These are phyloP conservation scores for Colletotrichum orbiculare DNA, from an alignment of 2,329 filamentous ascomycete species.

Conservation along the genomic window DNA sequence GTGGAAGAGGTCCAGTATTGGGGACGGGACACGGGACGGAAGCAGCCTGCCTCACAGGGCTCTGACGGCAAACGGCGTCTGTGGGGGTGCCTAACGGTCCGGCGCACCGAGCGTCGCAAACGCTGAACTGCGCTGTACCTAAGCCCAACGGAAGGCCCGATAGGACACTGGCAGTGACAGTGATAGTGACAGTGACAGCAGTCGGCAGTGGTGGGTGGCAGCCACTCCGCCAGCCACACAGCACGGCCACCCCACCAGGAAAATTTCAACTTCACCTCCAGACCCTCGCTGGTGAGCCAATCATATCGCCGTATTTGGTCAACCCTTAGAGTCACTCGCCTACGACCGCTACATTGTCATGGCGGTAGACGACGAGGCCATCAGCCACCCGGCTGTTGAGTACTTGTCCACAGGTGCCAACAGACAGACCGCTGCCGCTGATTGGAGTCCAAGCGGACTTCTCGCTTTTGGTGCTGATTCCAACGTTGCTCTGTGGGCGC, in stretches of 20 bases:
- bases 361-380: slow-evolving; percentile 38
- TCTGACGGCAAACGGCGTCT: slow-evolving; percentile 9
- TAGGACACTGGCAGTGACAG: neutral
- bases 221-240: too few species aligned
- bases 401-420: slow-evolving; percentile 87
- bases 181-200: too few species aligned
- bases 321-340: slow-evolving; percentile 48
- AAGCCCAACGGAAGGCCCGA: slow-evolving; percentile 15
- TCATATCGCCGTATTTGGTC: slow-evolving; percentile 46
- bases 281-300: slow-evolving; percentile 44
- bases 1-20: slow-evolving; percentile 11
- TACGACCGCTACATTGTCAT: neutral
- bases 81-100: slow-evolving; percentile 28
- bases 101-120: neutral
- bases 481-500: slow-evolving; percentile 90
- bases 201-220: too few species aligned
- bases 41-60: neutral
- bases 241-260: slow-evolving; percentile 21
- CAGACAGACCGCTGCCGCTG: slow-evolving; percentile 86
- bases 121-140: slow-evolving; percentile 26
- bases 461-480: slow-evolving; percentile 91
- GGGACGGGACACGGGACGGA: slow-evolving; percentile 2
- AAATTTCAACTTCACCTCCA: slow-evolving; percentile 38
- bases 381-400: slow-evolving; percentile 49
- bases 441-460: slow-evolving; percentile 81